phyloP scores from a whole-genome alignment of 208 protist species.

The Porcisia hertigi region DNA sequence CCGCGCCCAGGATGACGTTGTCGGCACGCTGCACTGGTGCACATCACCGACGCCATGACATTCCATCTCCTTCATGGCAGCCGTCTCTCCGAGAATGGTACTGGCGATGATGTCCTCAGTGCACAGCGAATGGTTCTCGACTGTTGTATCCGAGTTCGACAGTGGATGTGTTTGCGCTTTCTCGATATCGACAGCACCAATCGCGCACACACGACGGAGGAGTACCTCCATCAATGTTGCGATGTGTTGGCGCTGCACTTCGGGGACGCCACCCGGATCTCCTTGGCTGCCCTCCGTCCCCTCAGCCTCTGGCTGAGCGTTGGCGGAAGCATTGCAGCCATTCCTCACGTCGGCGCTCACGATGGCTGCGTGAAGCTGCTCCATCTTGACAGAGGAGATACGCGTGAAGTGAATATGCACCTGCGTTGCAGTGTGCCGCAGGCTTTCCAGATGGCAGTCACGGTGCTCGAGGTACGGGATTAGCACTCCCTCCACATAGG shows the following conservation, averaged over 20 bases:
- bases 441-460: conserved; percentile 28
- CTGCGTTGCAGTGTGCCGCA: conserved; percentile 15
- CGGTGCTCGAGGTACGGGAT: conserved; percentile 30
- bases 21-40: background rate
- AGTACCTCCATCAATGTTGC: background rate
- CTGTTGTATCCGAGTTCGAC: background rate
- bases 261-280: background rate
- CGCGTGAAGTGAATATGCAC: conserved; percentile 23
- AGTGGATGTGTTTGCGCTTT: too few relatives aligned
- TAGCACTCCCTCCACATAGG: conserved; percentile 10
- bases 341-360: background rate
- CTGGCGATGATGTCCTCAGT: background rate
- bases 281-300: background rate
- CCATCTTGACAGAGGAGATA: background rate
- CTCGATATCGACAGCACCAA: background rate
- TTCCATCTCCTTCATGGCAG: background rate
- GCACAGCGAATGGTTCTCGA: background rate
- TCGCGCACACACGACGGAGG: conserved; percentile 1
- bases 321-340: background rate
- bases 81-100: conserved; percentile 3
- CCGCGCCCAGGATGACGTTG: background rate
- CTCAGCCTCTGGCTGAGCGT: background rate
- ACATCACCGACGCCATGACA: background rate
- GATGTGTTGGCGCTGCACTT: background rate
- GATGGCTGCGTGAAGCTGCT: conserved; percentile 4